Conservation (phyloP, 2,329 filamentous ascomycete species). For the Cytospora leucostoma region DNA sequence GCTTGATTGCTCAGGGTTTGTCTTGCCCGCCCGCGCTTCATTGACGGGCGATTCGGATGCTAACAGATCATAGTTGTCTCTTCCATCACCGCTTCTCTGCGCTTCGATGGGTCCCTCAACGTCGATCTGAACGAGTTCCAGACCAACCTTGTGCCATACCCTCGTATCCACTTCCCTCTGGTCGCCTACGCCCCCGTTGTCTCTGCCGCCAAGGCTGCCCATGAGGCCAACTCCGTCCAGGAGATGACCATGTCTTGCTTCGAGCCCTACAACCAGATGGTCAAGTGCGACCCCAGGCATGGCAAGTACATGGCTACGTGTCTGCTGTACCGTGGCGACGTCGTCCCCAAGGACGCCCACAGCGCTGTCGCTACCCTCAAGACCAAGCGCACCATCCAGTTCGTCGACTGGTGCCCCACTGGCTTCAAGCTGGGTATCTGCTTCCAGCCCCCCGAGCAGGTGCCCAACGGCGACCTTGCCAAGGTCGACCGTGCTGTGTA, state of each 20-base stretch:
- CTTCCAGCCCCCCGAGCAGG: conserved; percentile 96
- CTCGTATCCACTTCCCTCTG: conserved; percentile 98
- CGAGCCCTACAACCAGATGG: conserved; percentile 99
- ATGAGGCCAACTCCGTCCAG: conserved; percentile 97
- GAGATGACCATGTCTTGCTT: conserved; percentile 99
- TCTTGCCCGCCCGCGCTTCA: conserved; percentile 22
- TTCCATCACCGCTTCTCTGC: conserved; percentile 96
- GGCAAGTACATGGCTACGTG: conserved; percentile 99
- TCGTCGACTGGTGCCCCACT: conserved; percentile 99
- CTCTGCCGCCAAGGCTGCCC: conserved; percentile 90
- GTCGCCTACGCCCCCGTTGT: conserved; percentile 95
- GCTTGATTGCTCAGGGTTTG: conserved; percentile 91
- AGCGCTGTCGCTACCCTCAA: conserved; percentile 91
- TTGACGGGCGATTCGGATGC: conserved; percentile 24
- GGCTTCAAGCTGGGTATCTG: conserved; percentile 99
- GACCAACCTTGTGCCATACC: conserved; percentile 98
- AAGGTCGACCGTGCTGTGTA: conserved; percentile 98
- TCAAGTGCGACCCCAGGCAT: conserved; percentile 97
- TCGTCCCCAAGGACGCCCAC: conserved; percentile 95
- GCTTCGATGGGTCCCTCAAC: conserved; percentile 98
- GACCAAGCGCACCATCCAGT: conserved; percentile 99
- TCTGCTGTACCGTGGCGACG: conserved; percentile 96
- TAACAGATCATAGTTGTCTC: conserved; percentile 72
- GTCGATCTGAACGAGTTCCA: conserved; percentile 99
- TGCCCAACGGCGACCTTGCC: conserved; percentile 94